Evolutionary conservation across 805 yeast genomes (phyloP).

Genomic region (Lipomyces yamadae): DNA sequence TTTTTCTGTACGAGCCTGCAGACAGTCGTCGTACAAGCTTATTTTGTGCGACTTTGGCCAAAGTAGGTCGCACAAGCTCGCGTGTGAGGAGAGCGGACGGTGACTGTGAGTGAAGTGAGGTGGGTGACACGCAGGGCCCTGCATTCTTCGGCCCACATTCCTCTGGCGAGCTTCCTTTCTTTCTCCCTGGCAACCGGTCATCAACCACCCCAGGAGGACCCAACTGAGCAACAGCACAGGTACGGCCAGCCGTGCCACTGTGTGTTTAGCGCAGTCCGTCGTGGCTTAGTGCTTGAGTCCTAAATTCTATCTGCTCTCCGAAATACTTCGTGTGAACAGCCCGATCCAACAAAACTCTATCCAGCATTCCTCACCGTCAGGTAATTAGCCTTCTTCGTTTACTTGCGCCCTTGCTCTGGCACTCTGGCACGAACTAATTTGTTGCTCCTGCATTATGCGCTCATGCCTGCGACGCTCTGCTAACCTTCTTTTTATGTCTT

Average conservation of each 20-base stretch:
- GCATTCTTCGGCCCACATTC: conserved; percentile 3
- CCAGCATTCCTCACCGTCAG: neutral
- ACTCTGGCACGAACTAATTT: conserved; percentile 1
- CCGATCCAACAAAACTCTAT: neutral
- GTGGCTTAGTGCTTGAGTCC: neutral
- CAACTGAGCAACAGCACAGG: neutral
- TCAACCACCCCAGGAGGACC: neutral
- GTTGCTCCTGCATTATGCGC: neutral
- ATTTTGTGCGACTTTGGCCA: neutral
- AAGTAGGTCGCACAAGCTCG: neutral
- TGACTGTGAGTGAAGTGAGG: neutral
- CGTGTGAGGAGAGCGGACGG: neutral
- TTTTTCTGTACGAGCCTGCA: neutral
- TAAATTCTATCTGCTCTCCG: neutral
- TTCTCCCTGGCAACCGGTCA: neutral
- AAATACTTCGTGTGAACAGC: neutral
- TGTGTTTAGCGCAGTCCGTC: neutral
- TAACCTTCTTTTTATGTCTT: neutral
- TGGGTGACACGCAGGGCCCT: neutral
- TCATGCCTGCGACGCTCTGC: neutral
- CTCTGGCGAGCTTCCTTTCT: neutral
- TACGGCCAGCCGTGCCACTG: conserved; percentile 1
- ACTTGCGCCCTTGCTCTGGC: conserved; percentile 5
- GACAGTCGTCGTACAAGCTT: neutral
- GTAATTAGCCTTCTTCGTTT: conserved; percentile 5